These are phyloP conservation scores for Tausonia pullulans DNA, from an alignment of 1,284 basidiomycete species.

Conservation along the genomic window DNA sequence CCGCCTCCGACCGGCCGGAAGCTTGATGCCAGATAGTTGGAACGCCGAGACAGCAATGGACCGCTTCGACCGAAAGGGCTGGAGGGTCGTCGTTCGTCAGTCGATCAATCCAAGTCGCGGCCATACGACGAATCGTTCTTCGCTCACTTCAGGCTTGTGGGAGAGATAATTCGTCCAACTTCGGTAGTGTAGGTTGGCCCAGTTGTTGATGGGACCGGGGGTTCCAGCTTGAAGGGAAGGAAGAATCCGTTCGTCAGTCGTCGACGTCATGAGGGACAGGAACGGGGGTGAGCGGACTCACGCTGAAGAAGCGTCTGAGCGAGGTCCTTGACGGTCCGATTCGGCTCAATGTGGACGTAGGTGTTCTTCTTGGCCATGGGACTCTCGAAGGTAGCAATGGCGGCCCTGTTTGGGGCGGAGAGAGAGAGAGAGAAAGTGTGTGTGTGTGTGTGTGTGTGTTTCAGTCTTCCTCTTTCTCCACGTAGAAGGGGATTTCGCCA, in stretches of 20 bases:
- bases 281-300: background rate
- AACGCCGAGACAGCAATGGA: conserved; percentile 77
- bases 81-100: too few relatives aligned
- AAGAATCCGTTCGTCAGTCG: background rate
- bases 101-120: too few relatives aligned
- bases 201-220: conserved; percentile 11
- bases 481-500: too few relatives aligned
- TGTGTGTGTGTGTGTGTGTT: too few relatives aligned
- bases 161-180: background rate
- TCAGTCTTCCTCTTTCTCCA: too few relatives aligned
- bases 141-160: background rate
- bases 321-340: background rate
- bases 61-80: background rate
- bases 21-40: conserved; percentile 60
- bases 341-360: conserved; percentile 12
- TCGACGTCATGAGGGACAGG: background rate
- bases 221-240: conserved; percentile 1
- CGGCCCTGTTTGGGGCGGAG: background rate
- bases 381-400: conserved; percentile 11
- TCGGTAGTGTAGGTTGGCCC: conserved; percentile 11
- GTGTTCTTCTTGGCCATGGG: background rate
- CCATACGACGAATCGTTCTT: too few relatives aligned
- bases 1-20: conserved; percentile 49
- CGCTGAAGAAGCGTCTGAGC: conserved; percentile 9
- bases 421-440: too few relatives aligned